Base-by-base conservation (phyloP, 2,329 filamentous ascomycete species). In the Gremmenia infestans region DNA sequence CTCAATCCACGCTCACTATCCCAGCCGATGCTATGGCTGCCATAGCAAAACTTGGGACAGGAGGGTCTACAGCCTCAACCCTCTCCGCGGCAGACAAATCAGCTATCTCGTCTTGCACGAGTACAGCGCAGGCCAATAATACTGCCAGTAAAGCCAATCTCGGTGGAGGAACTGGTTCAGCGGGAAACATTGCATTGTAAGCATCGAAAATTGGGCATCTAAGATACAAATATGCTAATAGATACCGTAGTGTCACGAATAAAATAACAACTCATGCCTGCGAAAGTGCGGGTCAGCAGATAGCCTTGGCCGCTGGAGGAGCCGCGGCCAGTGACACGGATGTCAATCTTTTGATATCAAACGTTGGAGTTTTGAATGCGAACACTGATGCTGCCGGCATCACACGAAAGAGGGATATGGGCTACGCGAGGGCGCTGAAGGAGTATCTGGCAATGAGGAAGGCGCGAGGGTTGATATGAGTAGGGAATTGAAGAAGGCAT, bases 281-380 rank as follows among this genome's bases (percentile, higher is more conserved):
- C 47, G 63, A 61, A 43, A 56, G 45, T 28, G 63, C 60, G 11
- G 55, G 56, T 2, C 58, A 63, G 36, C 60, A 65, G n/a, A 64
- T 63, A 22, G 49, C 56, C 7, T 35, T 58, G 11, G 36, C 40
- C 12, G 43, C 48, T 19, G 54, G 47, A 11, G 53, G 53, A 12
- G 46, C 32, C 11, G 23, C 54, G 3, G 60, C 45, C 6, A 58
- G 58, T 19, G 60, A 65, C 50, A 62, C 63, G 17, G 52, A 17
- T 48, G 40, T 60, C 15, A 61, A 63, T 48, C 55, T 65, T 15
- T 56, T 65, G 43, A 65, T 63, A 37, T 64, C 62, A 37, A 64
- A 63, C 54, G 58, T 63, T n/a, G 62, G 61, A 0, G 62, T 64
- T 32, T 39, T 64, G 51, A 63, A 63, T 56, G 62, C 47, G 9